Base-by-base conservation (phyloP, 371 early-diverging fungal genomes). In the Lichtheimia hyalospora region DNA sequence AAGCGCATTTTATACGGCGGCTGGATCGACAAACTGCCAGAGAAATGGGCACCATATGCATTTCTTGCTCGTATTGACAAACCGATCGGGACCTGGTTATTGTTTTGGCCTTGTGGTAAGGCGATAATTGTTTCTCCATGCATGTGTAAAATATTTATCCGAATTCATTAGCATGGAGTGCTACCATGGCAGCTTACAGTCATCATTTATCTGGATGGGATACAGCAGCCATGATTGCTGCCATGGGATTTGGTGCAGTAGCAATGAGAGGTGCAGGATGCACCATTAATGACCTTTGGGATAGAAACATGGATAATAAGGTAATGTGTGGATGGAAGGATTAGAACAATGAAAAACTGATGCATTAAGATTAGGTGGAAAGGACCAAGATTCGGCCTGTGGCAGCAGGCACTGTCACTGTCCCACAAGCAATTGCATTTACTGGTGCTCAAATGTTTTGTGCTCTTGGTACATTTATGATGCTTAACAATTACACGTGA, bases 211-310 rank as follows among this genome's bases (percentile, higher is more conserved):
- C 85, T 2, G 18, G 73, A 12, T 40, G 69, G 10, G 73, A 81
- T 2, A 82, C 91, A 41, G 77, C 83, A 0, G 73, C 73, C 20
- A 90, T 88, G 84, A 64, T 95, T 15, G 87, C 83, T 0, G 70
- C 97, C n/a, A 97, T 97, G 82, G 91, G 89, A 18, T 72, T 86
- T 1, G 98, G 97, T 15, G 91, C 95, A 5, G 64, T 96, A 2
- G 82, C 94, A n/a, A 96, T 98, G 96, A 86, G 98, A 21, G 95
- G 96, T 3, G 97, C 96, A 20, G 97, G 97, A 20, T 98, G 98
- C 75, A 95, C 95, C 0, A 91, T 98, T 61, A 98, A 98, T 71
- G 98, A 97, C 68, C 74, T 98, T 64, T 96, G 96, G 97, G 97
- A 98, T 70, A 71, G 84, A 28, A 85, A 93, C 57, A 84, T 94